Percentiles rank a stretch among this genome's conserved stretches.
Conservation (phyloP, 192 early-diverging fungal species). For the Backusella tuberculispora region DNA sequence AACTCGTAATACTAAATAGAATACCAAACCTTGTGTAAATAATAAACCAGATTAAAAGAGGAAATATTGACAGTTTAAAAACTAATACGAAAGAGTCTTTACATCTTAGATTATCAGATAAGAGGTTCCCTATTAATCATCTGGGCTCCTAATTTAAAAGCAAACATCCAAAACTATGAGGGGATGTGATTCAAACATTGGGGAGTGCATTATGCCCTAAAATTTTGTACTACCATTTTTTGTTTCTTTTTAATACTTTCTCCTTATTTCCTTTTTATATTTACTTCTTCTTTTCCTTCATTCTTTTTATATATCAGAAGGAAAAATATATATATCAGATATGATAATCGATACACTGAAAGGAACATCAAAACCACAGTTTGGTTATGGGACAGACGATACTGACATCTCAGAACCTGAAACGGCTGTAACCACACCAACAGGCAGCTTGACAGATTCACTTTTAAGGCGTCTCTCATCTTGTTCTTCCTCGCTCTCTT, state of each 20-base stretch:
- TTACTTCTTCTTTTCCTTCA: not conserved
- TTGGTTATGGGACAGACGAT: not conserved
- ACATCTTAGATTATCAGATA: not conserved
- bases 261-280: slow-evolving; percentile 14
- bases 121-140: not conserved
- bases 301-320: not conserved
- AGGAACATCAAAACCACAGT: not conserved
- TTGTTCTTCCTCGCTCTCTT: not conserved
- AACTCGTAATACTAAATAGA: not conserved
- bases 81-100: not conserved
- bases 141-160: not conserved
- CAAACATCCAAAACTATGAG: not conserved
- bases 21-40: not conserved
- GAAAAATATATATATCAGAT: not conserved
- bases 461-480: not conserved
- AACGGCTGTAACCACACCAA: not conserved
- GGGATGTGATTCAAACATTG: not conserved
- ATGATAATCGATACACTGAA: slow-evolving; percentile 11
- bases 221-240: not conserved
- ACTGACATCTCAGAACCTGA: slow-evolving; percentile 7
- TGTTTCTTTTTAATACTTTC: not conserved
- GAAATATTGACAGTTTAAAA: slow-evolving; percentile 6
- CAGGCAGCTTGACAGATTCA: slow-evolving; percentile 11
- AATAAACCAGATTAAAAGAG: not conserved
- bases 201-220: slow-evolving; percentile 7